Conservation (phyloP, 2,329 filamentous ascomycete genomes). For the Penicillium sp. region DNA sequence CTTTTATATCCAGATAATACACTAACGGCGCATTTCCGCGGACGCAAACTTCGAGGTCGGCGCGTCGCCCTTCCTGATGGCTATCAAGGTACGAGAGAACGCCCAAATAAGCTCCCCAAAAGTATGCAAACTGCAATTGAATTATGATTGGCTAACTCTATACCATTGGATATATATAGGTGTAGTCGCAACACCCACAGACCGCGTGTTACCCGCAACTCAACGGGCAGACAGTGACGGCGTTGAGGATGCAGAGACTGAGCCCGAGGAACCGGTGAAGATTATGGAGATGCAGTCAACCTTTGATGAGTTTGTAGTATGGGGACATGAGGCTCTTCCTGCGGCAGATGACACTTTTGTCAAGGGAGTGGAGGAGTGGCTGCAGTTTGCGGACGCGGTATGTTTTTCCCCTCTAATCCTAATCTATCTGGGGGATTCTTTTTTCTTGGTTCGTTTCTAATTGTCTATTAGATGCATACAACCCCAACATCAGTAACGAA, state of each 20-base stretch:
- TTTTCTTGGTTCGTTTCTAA: constrained; percentile 9
- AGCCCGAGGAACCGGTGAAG: constrained; percentile 52
- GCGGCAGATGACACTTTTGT: constrained; percentile 69
- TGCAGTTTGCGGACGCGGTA: constrained; percentile 69
- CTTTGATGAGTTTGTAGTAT: constrained; percentile 78
- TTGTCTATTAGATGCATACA: constrained; percentile 30
- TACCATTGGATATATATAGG: constrained; percentile 43
- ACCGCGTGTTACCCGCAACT: constrained; percentile 32
- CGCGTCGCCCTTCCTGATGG: constrained; percentile 65
- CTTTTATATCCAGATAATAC: constrained; percentile 28
- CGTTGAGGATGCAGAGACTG: constrained; percentile 48
- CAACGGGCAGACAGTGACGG: constrained; percentile 42
- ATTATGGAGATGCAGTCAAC: constrained; percentile 62
- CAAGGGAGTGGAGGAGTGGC: constrained; percentile 77
- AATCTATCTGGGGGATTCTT: not conserved
- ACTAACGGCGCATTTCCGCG: constrained; percentile 69
- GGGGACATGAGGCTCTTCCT: constrained; percentile 72
- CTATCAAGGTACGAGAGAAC: constrained; percentile 56
- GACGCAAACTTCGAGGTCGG: constrained; percentile 73
- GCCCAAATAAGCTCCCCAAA: not conserved
- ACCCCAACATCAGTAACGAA: constrained; percentile 5
- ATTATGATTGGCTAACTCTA: not conserved
- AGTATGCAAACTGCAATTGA: not conserved
- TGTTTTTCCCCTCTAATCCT: constrained; percentile 25
- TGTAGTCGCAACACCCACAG: constrained; percentile 56